Evolutionary conservation across 305 asterid species (phyloP), one percentile per base, ranked within the genome.

Genomic region (Solanum hybrid): DNA sequence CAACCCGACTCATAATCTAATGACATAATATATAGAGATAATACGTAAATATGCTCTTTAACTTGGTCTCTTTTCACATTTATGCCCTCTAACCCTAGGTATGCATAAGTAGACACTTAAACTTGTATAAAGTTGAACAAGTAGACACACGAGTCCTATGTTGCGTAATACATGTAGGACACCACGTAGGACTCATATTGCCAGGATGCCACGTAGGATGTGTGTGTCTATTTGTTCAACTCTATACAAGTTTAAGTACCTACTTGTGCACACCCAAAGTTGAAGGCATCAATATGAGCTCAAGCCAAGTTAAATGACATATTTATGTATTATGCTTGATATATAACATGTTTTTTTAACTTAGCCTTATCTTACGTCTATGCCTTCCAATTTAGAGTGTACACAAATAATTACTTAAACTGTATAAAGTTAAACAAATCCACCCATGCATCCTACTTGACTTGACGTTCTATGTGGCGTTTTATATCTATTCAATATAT

Each of bases 391-490:
- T 61, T 61, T 61, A 20, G 5, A 61, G 2, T 61, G 72, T 22
- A 61, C 10, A 61, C 5, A 61, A 61, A 20, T 61, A 61, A 61
- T 61, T 20, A 61, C 26, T 20, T 7, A 20, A 20, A 61, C 0
- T 0, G 0, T 61, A 7, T 61, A 61, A 61, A 61, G 0, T 61
- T 20, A 0, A 61, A 20, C 0, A 20, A 61, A 61, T 20, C 0
- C 0, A 17, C 0, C 4, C 72, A 61, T 20, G 0, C 0, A 0
- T 61, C 72, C 5, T 61, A 20, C 72, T 61, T 61, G 5, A 61
- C 11, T 61, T 61, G 11, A 20, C 10, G 10, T 57, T 61, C 11
- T 61, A 61, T 61, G 24, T 61, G n/a, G n/a, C n/a, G n/a, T n/a
- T n/a, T n/a, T n/a, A n/a, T n/a, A n/a, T n/a, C n/a, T n/a, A n/a